Evolutionary conservation across 2,329 filamentous ascomycete species (phyloP).

Genomic region (Tolypocladium sp.): DNA sequence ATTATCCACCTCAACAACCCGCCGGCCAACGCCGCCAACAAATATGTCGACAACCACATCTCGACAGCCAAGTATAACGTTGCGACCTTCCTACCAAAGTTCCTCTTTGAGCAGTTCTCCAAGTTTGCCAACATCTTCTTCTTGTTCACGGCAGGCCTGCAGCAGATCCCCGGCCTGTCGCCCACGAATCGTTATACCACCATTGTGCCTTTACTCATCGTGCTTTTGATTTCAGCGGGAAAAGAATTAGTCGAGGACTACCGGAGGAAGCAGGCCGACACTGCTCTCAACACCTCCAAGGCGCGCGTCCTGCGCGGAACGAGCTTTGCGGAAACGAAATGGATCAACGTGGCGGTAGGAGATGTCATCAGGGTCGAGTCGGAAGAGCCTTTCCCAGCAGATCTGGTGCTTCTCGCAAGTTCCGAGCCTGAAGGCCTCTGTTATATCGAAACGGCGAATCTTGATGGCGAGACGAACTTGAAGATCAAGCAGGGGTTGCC

Average conservation of each 20-base stretch:
- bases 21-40: constrained; percentile 79
- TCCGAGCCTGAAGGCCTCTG: constrained; percentile 96
- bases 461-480: constrained; percentile 95
- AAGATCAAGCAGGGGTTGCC: constrained; percentile 98
- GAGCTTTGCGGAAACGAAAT: constrained; percentile 76
- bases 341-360: constrained; percentile 88
- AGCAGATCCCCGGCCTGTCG: constrained; percentile 91
- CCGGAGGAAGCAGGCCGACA: constrained; percentile 79
- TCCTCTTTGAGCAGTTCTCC: constrained; percentile 95
- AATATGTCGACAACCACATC: constrained; percentile 93
- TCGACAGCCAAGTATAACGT: constrained; percentile 97
- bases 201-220: constrained; percentile 84
- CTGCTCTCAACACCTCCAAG: constrained; percentile 77
- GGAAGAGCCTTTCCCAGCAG: constrained; percentile 89
- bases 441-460: constrained; percentile 96
- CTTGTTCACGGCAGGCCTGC: constrained; percentile 88
- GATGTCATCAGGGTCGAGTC: constrained; percentile 91
- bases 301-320: constrained; percentile 77
- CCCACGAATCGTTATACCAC: constrained; percentile 95
- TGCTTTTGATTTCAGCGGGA: constrained; percentile 86
- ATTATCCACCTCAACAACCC: constrained; percentile 96
- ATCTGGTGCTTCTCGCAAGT: constrained; percentile 83
- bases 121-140: constrained; percentile 99
- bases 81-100: constrained; percentile 89
- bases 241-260: constrained; percentile 95